Evolutionary conservation across 352 stramenopile genomes (phyloP).

Genomic region (Globisporangium mamillatum): DNA sequence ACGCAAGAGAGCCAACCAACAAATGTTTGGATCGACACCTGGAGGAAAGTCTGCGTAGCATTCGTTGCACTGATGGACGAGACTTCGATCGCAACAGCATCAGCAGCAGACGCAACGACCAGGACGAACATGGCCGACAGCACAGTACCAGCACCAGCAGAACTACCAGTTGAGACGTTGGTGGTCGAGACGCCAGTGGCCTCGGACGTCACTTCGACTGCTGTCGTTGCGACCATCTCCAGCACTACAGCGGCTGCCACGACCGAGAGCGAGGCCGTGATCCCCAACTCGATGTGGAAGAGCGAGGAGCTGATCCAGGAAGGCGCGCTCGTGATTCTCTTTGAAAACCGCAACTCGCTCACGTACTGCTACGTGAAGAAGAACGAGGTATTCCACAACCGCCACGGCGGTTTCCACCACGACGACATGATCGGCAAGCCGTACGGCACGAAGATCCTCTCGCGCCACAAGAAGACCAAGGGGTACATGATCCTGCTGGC

Average conservation of each 20-base stretch:
- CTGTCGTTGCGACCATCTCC: neutral
- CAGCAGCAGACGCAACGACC: neutral
- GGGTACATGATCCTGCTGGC: slow-evolving; percentile 94
- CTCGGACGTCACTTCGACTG: neutral
- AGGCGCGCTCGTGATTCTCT: slow-evolving; percentile 96
- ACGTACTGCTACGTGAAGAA: slow-evolving; percentile 93
- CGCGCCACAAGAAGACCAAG: slow-evolving; percentile 54
- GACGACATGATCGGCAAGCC: slow-evolving; percentile 92
- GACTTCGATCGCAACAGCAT: neutral
- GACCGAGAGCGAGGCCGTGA: slow-evolving; percentile 20
- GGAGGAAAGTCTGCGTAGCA: neutral
- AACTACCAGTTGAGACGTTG: neutral
- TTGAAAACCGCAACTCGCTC: slow-evolving; percentile 94
- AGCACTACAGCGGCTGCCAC: neutral
- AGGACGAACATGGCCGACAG: slow-evolving; percentile 2
- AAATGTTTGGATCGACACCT: too few relatives aligned
- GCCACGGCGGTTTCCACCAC: slow-evolving; percentile 96
- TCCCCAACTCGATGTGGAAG: slow-evolving; percentile 72
- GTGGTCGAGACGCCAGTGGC: neutral
- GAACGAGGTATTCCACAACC: slow-evolving; percentile 94
- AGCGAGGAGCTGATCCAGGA: slow-evolving; percentile 50
- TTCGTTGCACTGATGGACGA: neutral
- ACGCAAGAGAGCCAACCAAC: too few relatives aligned
- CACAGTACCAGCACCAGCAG: neutral
- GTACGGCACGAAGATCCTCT: slow-evolving; percentile 81